Percentiles rank a stretch among this genome's conserved stretches.
Conservation (phyloP, 495 filamentous ascomycete species). For the Lasiosphaeria hispida region DNA sequence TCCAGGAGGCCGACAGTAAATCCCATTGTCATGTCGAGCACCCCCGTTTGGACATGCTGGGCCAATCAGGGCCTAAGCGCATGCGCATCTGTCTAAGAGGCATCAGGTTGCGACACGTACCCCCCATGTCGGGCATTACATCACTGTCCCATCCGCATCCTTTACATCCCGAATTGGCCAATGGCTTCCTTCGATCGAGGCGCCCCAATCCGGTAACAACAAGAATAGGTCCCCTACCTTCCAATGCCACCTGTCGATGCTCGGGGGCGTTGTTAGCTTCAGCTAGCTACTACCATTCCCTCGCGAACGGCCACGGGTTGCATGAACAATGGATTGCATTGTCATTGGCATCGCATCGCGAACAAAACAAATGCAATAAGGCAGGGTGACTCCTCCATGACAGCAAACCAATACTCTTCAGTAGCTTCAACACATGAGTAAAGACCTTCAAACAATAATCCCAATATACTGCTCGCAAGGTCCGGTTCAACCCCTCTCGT, state of each 20-base stretch:
- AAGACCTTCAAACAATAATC: too few species aligned
- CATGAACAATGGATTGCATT: not conserved
- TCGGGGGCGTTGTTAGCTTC: not conserved
- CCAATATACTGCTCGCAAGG: too few species aligned
- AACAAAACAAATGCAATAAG: too few species aligned
- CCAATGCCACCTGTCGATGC: not conserved
- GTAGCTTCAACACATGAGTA: too few species aligned
- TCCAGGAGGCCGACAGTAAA: not conserved
- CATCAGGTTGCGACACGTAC: not conserved
- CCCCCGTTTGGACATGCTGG: not conserved
- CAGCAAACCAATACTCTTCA: too few species aligned
- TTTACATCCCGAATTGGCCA: constrained; percentile 7
- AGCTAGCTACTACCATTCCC: too few species aligned
- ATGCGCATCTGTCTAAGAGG: constrained; percentile 2
- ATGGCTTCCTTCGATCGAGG: not conserved
- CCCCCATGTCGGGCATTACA: constrained; percentile 11
- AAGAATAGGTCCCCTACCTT: not conserved
- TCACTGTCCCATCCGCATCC: not conserved
- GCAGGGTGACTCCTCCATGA: too few species aligned
- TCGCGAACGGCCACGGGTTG: too few species aligned
- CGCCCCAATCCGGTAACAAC: not conserved
- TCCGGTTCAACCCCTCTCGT: too few species aligned
- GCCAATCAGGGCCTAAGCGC: constrained; percentile 27
- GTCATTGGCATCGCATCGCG: too few species aligned
- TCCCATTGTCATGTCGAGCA: not conserved